phyloP scores from a whole-genome alignment of 805 yeast genomes.

The Nakazawaea wyomingensis region DNA sequence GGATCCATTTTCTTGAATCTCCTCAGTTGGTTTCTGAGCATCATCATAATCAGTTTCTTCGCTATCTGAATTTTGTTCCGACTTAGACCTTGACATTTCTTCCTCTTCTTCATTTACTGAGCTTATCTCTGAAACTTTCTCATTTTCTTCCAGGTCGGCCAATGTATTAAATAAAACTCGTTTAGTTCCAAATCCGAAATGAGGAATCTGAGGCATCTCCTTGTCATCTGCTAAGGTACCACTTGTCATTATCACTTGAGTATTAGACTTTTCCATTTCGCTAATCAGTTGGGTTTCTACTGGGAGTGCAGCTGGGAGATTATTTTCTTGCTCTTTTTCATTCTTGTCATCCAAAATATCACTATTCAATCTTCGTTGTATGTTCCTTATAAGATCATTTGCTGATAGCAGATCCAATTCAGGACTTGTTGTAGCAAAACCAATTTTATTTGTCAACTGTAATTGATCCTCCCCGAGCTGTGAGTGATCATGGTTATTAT shows the following conservation, averaged over 20 bases:
- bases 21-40: no score
- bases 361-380: constrained; percentile 7
- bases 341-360: neutral
- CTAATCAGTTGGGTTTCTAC: neutral
- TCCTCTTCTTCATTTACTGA: neutral
- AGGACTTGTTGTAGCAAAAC: no score
- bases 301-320: neutral
- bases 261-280: neutral
- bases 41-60: no score
- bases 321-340: neutral
- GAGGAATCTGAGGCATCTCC: constrained; percentile 9
- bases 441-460: neutral
- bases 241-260: neutral
- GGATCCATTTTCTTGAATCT: no score
- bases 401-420: neutral
- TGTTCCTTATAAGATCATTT: constrained; percentile 1
- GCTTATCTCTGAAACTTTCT: no score
- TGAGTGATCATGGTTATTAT: no score
- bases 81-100: no score
- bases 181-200: neutral
- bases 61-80: no score
- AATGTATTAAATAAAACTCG: constrained; percentile 1
- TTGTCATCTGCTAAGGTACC: neutral
- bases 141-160: neutral
- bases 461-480: neutral